phyloP scores from a whole-genome alignment of 2,329 filamentous ascomycete genomes.

The Ceratocystis destructans region DNA sequence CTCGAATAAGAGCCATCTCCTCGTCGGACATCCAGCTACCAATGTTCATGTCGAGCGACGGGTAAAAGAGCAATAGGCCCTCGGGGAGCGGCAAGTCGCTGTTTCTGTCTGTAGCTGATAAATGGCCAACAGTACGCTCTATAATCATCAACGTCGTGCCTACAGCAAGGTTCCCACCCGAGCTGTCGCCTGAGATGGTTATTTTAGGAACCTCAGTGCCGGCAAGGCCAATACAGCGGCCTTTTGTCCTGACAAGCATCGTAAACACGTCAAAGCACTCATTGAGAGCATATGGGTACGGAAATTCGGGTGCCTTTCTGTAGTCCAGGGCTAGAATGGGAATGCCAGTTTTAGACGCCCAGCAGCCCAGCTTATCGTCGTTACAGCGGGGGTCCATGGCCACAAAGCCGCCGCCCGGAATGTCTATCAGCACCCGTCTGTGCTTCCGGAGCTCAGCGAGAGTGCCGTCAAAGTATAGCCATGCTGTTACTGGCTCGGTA shows the following conservation, averaged over 20 bases:
- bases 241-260: constrained; percentile 28
- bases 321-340: constrained; percentile 88
- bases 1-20: constrained; percentile 86
- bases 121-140: constrained; percentile 45
- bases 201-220: constrained; percentile 29
- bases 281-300: constrained; percentile 36
- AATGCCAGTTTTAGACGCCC: constrained; percentile 79
- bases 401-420: constrained; percentile 89
- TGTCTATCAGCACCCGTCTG: constrained; percentile 67
- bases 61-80: constrained; percentile 76
- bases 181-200: constrained; percentile 36
- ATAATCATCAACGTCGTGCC: constrained; percentile 80
- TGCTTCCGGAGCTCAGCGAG: constrained; percentile 63
- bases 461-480: constrained; percentile 90
- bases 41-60: constrained; percentile 89
- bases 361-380: constrained; percentile 85
- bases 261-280: constrained; percentile 38
- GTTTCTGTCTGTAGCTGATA: constrained; percentile 26
- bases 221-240: constrained; percentile 34
- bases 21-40: constrained; percentile 99
- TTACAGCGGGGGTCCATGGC: constrained; percentile 92
- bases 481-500: constrained; percentile 66
- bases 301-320: constrained; percentile 38
- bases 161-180: constrained; percentile 39
- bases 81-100: constrained; percentile 57